Conservation (phyloP, 192 early-diverging fungal species). For the Umbelopsis ramanniana region DNA sequence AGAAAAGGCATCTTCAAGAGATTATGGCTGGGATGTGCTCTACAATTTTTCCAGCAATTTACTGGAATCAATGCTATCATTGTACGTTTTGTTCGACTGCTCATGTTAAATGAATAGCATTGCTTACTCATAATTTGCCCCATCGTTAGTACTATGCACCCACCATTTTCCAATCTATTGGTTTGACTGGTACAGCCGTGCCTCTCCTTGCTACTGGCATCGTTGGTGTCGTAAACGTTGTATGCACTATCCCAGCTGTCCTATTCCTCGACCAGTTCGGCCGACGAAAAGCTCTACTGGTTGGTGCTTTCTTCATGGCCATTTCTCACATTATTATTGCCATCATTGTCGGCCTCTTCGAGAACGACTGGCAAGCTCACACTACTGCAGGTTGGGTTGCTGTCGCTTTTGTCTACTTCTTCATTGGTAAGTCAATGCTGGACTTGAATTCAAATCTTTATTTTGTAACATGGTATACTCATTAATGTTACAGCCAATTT, state of each 20-base stretch:
- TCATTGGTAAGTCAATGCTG: constrained; percentile 45
- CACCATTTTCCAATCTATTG: constrained; percentile 22
- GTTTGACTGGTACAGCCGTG: constrained; percentile 9
- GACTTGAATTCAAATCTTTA: not conserved
- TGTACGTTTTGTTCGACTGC: not conserved
- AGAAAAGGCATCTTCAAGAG: constrained; percentile 48
- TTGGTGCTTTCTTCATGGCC: constrained; percentile 23
- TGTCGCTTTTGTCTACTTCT: constrained; percentile 72
- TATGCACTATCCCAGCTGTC: constrained; percentile 22
- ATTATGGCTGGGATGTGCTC: constrained; percentile 10
- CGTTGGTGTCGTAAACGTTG: constrained; percentile 31
- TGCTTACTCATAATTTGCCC: not conserved
- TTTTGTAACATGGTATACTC: not conserved
- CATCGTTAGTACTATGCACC: constrained; percentile 27
- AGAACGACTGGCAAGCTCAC: constrained; percentile 37
- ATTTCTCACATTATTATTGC: constrained; percentile 39
- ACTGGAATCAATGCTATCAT: constrained; percentile 32
- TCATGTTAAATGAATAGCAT: not conserved
- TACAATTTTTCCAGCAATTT: constrained; percentile 30
- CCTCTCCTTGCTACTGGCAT: constrained; percentile 31
- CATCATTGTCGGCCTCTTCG: constrained; percentile 45
- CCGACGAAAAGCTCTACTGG: constrained; percentile 20
- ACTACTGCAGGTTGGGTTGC: constrained; percentile 33
- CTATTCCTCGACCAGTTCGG: constrained; percentile 30
- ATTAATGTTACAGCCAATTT: constrained; percentile 49